Base-by-base conservation (phyloP, 1,284 basidiomycete species). In the Lignosus rhinocerotis region DNA sequence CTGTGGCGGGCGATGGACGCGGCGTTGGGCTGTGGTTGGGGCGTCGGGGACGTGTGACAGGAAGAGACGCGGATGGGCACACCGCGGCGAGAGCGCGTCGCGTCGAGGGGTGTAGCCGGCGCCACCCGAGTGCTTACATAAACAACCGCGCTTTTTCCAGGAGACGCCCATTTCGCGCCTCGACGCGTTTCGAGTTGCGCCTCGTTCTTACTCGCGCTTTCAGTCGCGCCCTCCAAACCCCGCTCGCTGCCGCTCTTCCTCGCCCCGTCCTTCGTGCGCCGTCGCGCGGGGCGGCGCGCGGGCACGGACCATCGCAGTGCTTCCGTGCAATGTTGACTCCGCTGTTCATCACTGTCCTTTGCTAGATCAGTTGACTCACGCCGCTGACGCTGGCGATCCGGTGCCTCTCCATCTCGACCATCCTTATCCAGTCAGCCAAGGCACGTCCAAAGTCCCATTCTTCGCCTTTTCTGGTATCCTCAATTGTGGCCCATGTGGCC, bases 51-150 rank as follows among this genome's bases (percentile, higher is more conserved):
- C 63, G 63, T 64, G 63, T 64, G 63, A 64, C 60, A 46, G 63
- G 56, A 53, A 62, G 62, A 64, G 62, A 64, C 62, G 60, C 62
- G 62, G 62, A 61, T 60, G 60, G 59, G 53, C 53, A 58, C 53
- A 60, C 60, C 60, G 62, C 62, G 59, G 62, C 62, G 60, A 64
- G 63, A 64, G 63, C 63, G 63, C 63, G 63, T 64, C 63, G 63
- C 63, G 63, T 64, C 63, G 63, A 64, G 63, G 60, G 60, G 58
- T 16, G 14, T 47, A 57, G 59, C 63, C 60, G 63, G 63, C 63
- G 63, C 60, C 56, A 50, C 25, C 60, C 60, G 58, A 51, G 42
- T 33, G 49, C 50, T 64, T 64, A 64, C 63, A 56, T 64, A 64
- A 64, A 8, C 25, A 25, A 44, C 58, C 63, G 63, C 63, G 54